These are phyloP conservation scores for Trichoderma sp. DNA, from an alignment of 2,329 filamentous ascomycete species.

Conservation along the genomic window DNA sequence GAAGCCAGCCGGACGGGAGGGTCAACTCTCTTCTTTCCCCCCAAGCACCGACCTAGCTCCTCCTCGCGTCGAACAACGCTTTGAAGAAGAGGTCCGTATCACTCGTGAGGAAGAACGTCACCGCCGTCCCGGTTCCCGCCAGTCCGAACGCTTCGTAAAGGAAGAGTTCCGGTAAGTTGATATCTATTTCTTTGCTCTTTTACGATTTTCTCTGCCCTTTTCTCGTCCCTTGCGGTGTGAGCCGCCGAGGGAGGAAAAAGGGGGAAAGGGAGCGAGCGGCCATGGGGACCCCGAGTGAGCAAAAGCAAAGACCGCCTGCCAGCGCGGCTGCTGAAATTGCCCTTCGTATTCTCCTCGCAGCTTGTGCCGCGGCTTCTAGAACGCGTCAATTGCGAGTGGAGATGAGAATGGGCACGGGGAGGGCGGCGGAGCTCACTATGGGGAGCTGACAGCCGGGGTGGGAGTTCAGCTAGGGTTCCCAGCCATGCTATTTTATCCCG, in stretches of 20 bases:
- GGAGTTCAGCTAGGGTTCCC: slow-evolving; percentile 20
- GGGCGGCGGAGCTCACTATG: slow-evolving; percentile 16
- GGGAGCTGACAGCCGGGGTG: slow-evolving; percentile 18
- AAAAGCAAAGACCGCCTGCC: background rate
- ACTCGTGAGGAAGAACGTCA: slow-evolving; percentile 75
- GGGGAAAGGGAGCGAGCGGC: background rate
- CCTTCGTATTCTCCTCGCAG: slow-evolving; percentile 2
- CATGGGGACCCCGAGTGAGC: background rate
- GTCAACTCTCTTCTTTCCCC: slow-evolving; percentile 77
- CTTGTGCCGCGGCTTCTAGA: slow-evolving; percentile 18
- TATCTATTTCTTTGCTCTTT: background rate
- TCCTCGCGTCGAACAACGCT: slow-evolving; percentile 61
- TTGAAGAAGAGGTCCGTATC: slow-evolving; percentile 81
- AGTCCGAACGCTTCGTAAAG: slow-evolving; percentile 49
- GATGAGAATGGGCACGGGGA: slow-evolving; percentile 1
- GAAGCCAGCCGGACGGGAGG: slow-evolving; percentile 96
- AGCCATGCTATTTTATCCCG: slow-evolving; percentile 21
- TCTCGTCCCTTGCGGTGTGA: background rate
- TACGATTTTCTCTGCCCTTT: background rate
- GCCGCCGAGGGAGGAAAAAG: background rate
- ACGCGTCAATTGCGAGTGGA: slow-evolving; percentile 17
- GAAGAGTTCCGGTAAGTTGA: slow-evolving; percentile 55
- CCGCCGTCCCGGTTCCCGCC: slow-evolving; percentile 66
- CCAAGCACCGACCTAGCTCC: slow-evolving; percentile 54
- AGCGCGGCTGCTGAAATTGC: slow-evolving; percentile 7